phyloP scores from a whole-genome alignment of 1,284 basidiomycete genomes.

The Trametes pubescens region DNA sequence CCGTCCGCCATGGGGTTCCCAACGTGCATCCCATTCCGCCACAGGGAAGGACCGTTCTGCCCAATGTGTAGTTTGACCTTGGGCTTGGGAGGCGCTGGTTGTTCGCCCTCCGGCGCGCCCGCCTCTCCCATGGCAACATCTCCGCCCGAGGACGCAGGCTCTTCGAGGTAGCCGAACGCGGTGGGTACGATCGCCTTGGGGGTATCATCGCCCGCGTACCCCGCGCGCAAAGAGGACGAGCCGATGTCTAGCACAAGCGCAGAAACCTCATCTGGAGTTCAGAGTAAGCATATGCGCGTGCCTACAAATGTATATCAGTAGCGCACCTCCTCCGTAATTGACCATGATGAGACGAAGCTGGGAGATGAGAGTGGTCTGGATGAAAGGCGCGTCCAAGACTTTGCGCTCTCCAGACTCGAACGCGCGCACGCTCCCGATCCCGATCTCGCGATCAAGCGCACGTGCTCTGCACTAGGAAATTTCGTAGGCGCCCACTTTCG shows the following conservation, averaged over 20 bases:
- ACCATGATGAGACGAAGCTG: conserved; percentile 56
- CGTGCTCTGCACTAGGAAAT: conserved; percentile 29
- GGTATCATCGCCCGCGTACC: conserved; percentile 97
- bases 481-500: conserved; percentile 31
- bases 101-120: conserved; percentile 44
- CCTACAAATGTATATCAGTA: not conserved
- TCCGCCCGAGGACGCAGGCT: conserved; percentile 43
- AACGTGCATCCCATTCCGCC: conserved; percentile 90
- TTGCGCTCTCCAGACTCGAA: conserved; percentile 16
- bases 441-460: conserved; percentile 39
- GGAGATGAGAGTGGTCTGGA: conserved; percentile 18
- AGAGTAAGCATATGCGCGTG: not conserved
- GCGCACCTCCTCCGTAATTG: conserved; percentile 75
- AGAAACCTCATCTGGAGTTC: conserved; percentile 83
- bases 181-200: conserved; percentile 94
- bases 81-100: conserved; percentile 30
- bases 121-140: conserved; percentile 68
- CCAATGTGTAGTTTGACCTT: conserved; percentile 84
- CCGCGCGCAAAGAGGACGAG: conserved; percentile 88
- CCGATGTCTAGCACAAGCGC: conserved; percentile 97
- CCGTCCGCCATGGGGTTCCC: conserved; percentile 88
- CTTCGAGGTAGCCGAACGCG: conserved; percentile 78
- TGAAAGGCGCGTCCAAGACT: conserved; percentile 42
- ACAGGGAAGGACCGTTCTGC: conserved; percentile 92
- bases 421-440: conserved; percentile 40